A percentile compares a stretch with the other conserved stretches of the same genome.
Evolutionary conservation across 2,329 filamentous ascomycete species (phyloP).

Genomic region (Stachybotrys chlorohalonatus): DNA sequence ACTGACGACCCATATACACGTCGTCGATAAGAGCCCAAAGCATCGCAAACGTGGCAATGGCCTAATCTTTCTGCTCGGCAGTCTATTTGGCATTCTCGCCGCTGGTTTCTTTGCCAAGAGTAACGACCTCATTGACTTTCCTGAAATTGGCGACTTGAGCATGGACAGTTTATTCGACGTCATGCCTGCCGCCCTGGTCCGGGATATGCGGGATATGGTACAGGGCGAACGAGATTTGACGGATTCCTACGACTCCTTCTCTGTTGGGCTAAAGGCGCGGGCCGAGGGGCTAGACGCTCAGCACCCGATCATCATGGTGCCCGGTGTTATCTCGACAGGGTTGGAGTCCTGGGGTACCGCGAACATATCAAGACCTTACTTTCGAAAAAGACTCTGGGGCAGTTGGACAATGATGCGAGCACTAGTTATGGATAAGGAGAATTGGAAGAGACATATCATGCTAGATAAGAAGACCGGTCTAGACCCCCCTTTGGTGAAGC

Average conservation of each 20-base stretch:
- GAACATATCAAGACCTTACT: constrained; percentile 78
- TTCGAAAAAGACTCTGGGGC: constrained; percentile 90
- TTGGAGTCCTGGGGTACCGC: constrained; percentile 95
- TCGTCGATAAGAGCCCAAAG: constrained; percentile 35
- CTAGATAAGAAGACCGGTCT: constrained; percentile 84
- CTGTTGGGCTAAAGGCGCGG: constrained; percentile 75
- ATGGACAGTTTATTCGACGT: constrained; percentile 83
- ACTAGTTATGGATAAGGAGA: constrained; percentile 82
- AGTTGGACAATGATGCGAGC: constrained; percentile 99
- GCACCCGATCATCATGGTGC: constrained; percentile 93
- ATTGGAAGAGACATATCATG: constrained; percentile 97
- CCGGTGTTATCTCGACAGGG: constrained; percentile 93
- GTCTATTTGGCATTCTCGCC: constrained; percentile 79
- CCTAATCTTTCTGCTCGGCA: constrained; percentile 79
- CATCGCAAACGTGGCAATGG: constrained; percentile 65
- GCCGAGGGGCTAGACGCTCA: constrained; percentile 71
- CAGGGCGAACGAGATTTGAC: constrained; percentile 75
- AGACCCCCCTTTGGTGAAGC: constrained; percentile 81
- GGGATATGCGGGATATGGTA: constrained; percentile 77
- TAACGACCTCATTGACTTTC: constrained; percentile 81
- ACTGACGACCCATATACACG: constrained; percentile 26
- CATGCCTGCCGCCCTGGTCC: constrained; percentile 75
- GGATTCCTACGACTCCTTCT: constrained; percentile 88
- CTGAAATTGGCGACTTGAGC: constrained; percentile 61
- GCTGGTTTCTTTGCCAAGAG: constrained; percentile 84